Conservation (phyloP, 2,329 filamentous ascomycete species). For the Macrophomina tecta region DNA sequence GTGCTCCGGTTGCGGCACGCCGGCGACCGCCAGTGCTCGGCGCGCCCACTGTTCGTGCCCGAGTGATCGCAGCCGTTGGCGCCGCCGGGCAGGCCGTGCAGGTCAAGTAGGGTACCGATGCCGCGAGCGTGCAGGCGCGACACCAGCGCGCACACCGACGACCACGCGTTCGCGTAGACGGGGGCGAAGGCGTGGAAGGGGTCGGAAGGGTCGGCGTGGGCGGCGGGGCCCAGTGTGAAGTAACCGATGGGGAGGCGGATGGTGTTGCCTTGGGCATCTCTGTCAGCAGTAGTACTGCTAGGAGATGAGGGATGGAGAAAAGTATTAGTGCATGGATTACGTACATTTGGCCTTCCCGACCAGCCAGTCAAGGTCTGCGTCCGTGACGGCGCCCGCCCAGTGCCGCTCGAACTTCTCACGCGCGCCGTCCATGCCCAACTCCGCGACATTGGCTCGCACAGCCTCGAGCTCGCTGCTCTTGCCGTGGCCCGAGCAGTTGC, state of each 20-base stretch:
- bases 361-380: conserved; percentile 61
- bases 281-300: neutral
- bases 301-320: neutral
- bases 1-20: conserved; percentile 54
- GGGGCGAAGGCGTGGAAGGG: conserved; percentile 56
- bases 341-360: conserved; percentile 56
- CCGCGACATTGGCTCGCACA: conserved; percentile 54
- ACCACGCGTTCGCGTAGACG: conserved; percentile 63
- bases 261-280: conserved; percentile 49
- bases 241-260: conserved; percentile 67
- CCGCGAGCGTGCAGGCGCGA: conserved; percentile 52
- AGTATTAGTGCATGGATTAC: neutral
- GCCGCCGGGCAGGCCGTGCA: conserved; percentile 65
- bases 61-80: conserved; percentile 63
- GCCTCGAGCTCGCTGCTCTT: conserved; percentile 60
- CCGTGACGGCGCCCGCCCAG: conserved; percentile 58
- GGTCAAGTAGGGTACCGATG: conserved; percentile 63
- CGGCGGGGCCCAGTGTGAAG: conserved; percentile 60
- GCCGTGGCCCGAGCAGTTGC: conserved; percentile 42
- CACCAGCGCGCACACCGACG: conserved; percentile 55
- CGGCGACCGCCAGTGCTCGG: conserved; percentile 57
- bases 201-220: conserved; percentile 56
- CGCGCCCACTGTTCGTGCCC: conserved; percentile 59
- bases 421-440: conserved; percentile 56
- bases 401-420: conserved; percentile 59